Evolutionary conservation across 495 filamentous ascomycete species (phyloP).

Genomic region (Aspergillus ostianus): DNA sequence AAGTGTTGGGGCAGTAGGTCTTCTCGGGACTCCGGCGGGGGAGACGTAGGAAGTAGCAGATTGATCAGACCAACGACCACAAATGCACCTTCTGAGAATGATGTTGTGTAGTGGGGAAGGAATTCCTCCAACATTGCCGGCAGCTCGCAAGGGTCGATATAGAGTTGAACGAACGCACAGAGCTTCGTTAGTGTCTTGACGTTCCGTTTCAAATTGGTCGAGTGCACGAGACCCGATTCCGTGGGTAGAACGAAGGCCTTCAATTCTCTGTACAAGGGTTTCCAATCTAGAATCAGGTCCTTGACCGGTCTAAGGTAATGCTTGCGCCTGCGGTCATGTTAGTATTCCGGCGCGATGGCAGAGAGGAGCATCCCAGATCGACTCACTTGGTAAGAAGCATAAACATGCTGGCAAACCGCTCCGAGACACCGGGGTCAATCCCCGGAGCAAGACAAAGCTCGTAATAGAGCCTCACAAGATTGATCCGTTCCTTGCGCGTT

Average conservation of each 20-base stretch:
- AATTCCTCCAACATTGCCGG: conserved; percentile 90
- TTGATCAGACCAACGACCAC: conserved; percentile 85
- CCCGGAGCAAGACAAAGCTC: conserved; percentile 90
- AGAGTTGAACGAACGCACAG: conserved; percentile 83
- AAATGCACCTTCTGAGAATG: conserved; percentile 83
- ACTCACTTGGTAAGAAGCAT: conserved; percentile 86
- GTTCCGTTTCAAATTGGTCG: conserved; percentile 64
- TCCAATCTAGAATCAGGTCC: conserved; percentile 90
- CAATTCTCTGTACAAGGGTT: conserved; percentile 84
- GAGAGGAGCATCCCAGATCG: neutral
- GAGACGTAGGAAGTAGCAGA: conserved; percentile 80
- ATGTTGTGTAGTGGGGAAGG: conserved; percentile 92
- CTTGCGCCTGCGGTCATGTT: conserved; percentile 70
- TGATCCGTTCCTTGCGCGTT: conserved; percentile 74
- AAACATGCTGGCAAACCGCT: conserved; percentile 96
- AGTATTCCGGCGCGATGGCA: conserved; percentile 19
- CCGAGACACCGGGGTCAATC: conserved; percentile 74
- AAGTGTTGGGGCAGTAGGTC: conserved; percentile 79
- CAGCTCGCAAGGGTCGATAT: conserved; percentile 85
- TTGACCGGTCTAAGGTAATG: conserved; percentile 89
- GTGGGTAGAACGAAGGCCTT: conserved; percentile 84
- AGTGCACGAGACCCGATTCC: conserved; percentile 66
- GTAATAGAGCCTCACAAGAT: conserved; percentile 88
- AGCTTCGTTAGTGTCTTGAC: conserved; percentile 79
- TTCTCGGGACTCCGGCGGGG: conserved; percentile 65